Evolutionary conservation across 257 asterid genomes (phyloP).

Genomic region (Catharanthus roseus): DNA sequence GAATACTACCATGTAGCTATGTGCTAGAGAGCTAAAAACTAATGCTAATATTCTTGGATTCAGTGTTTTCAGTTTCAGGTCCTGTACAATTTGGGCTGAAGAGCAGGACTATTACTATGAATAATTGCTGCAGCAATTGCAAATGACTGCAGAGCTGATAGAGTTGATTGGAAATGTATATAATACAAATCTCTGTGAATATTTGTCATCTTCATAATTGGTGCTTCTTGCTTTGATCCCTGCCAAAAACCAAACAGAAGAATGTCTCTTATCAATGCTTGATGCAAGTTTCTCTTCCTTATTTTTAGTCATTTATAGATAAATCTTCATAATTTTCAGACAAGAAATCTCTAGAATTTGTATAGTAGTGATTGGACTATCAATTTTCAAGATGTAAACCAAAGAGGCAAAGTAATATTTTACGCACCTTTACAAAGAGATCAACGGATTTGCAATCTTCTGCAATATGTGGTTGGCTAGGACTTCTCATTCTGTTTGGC

Average conservation of each 20-base stretch:
- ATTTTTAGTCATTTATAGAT: no score
- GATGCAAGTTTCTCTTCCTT: background rate
- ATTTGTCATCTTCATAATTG: conserved; percentile 69
- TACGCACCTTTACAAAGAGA: conserved; percentile 65
- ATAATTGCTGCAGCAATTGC: conserved; percentile 75
- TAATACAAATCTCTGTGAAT: conserved; percentile 63
- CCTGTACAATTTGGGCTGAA: conserved; percentile 51
- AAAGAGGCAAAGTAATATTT: no score
- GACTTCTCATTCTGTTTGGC: conserved; percentile 22
- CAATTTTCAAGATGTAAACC: no score
- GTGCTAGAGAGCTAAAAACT: conserved; percentile 1
- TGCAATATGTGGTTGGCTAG: conserved; percentile 22
- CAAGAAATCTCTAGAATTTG: no score
- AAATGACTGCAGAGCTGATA: conserved; percentile 73
- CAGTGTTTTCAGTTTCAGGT: conserved; percentile 38
- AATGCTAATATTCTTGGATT: background rate
- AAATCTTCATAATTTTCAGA: no score
- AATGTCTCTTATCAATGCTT: conserved; percentile 2
- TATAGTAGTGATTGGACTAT: no score
- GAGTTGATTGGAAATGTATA: conserved; percentile 61
- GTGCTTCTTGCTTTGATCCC: conserved; percentile 62
- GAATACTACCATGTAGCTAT: background rate
- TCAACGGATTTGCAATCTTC: conserved; percentile 60
- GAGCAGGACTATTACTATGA: conserved; percentile 52
- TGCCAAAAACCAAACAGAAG: conserved; percentile 22